phyloP scores from a whole-genome alignment of 139 green algal species.

The Picochlorum sp. region DNA sequence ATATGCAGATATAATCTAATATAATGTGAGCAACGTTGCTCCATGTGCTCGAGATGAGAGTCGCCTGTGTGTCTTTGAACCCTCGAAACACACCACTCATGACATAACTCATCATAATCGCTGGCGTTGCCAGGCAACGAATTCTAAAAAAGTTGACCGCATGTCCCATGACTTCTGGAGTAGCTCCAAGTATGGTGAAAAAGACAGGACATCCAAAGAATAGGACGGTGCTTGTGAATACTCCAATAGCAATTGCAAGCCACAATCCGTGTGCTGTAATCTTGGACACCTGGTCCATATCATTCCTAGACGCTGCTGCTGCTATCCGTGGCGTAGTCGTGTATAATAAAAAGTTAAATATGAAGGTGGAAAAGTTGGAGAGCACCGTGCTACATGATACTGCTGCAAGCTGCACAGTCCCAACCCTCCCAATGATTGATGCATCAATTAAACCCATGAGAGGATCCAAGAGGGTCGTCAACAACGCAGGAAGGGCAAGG shows the following conservation, averaged over 20 bases:
- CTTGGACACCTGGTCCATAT: conserved; percentile 7
- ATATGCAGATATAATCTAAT: conserved; percentile 29
- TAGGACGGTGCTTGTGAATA: conserved; percentile 14
- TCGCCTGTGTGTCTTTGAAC: conserved; percentile 28
- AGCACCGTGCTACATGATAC: conserved; percentile 23
- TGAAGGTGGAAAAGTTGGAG: conserved; percentile 27
- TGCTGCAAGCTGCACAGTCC: conserved; percentile 22
- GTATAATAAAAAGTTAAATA: conserved; percentile 37
- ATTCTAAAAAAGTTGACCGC: conserved; percentile 26
- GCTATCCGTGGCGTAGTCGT: conserved; percentile 29
- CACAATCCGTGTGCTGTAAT: conserved; percentile 26
- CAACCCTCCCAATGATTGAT: conserved; percentile 29
- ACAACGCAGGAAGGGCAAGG: not conserved
- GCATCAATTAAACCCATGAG: conserved; percentile 35
- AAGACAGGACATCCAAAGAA: conserved; percentile 12
- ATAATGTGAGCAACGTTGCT: conserved; percentile 38
- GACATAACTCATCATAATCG: conserved; percentile 29
- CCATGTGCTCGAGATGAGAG: conserved; percentile 19
- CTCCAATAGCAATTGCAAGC: conserved; percentile 21
- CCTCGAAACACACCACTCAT: conserved; percentile 27
- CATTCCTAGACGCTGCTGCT: conserved; percentile 13
- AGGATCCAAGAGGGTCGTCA: conserved; percentile 27
- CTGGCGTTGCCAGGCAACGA: conserved; percentile 26
- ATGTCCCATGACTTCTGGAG: conserved; percentile 19
- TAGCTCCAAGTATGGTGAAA: conserved; percentile 20